Percentiles rank a stretch among this genome's conserved stretches.
Evolutionary conservation across 768 basidiomycete genomes (phyloP).

Genomic region (Hygrophorus russula): DNA sequence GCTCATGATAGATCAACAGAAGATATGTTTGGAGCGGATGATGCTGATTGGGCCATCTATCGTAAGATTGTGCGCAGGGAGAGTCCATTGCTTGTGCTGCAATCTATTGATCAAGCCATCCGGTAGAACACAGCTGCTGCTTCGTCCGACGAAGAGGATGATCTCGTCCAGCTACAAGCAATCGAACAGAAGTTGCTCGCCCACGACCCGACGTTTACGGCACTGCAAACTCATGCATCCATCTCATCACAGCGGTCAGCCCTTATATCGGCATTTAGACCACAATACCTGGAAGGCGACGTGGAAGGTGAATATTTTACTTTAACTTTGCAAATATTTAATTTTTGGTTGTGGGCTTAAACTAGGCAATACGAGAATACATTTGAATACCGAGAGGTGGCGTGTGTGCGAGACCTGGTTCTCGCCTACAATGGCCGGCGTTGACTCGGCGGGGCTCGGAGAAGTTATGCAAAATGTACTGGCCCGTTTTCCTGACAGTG

Average conservation of each 20-base stretch:
- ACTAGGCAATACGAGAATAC: slow-evolving; percentile 61
- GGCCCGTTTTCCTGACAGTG: slow-evolving; percentile 51
- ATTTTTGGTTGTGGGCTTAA: not conserved
- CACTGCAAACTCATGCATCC: slow-evolving; percentile 73
- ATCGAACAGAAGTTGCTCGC: slow-evolving; percentile 76
- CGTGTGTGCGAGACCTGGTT: slow-evolving; percentile 90
- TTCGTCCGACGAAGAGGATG: slow-evolving; percentile 89
- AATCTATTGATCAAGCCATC: not conserved
- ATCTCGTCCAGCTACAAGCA: slow-evolving; percentile 54
- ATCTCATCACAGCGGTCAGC: slow-evolving; percentile 70
- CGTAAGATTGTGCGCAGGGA: slow-evolving; percentile 75
- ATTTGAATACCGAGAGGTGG: slow-evolving; percentile 84
- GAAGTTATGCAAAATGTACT: slow-evolving; percentile 85
- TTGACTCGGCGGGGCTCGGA: slow-evolving; percentile 90
- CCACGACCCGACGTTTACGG: slow-evolving; percentile 78
- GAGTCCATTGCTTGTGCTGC: not conserved
- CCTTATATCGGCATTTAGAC: slow-evolving; percentile 76
- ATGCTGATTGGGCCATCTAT: slow-evolving; percentile 96
- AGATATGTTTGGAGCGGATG: slow-evolving; percentile 88
- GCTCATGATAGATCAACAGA: slow-evolving; percentile 35
- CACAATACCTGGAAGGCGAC: slow-evolving; percentile 67
- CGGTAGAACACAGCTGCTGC: slow-evolving; percentile 53
- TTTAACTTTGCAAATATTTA: not conserved
- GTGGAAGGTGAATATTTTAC: slow-evolving; percentile 34
- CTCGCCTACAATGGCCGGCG: slow-evolving; percentile 83